phyloP scores from a whole-genome alignment of 2,329 filamentous ascomycete genomes.

The Stagonosporopsis chrysanthemi region DNA sequence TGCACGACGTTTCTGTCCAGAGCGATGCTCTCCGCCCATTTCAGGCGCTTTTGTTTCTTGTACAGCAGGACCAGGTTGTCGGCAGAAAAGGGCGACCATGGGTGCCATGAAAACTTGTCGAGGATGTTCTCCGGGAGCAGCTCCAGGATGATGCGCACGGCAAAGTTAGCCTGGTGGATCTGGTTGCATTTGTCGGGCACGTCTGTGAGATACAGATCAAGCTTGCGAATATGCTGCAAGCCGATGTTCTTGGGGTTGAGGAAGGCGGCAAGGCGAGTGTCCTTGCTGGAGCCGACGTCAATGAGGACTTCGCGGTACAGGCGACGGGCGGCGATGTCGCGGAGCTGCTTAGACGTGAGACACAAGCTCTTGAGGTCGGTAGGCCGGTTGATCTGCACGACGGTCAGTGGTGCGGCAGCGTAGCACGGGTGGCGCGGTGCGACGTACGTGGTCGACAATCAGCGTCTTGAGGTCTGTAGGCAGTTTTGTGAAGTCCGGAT shows the following conservation, averaged over 20 bases:
- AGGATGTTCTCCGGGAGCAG: slow-evolving; percentile 58
- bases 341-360: slow-evolving; percentile 56
- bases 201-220: slow-evolving; percentile 57
- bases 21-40: slow-evolving; percentile 58
- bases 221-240: slow-evolving; percentile 55
- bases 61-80: slow-evolving; percentile 59
- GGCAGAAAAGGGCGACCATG: slow-evolving; percentile 57
- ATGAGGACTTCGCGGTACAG: slow-evolving; percentile 58
- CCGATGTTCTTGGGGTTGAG: slow-evolving; percentile 58
- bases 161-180: slow-evolving; percentile 56
- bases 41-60: slow-evolving; percentile 58
- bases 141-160: slow-evolving; percentile 58
- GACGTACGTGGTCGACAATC: slow-evolving; percentile 49
- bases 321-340: slow-evolving; percentile 55
- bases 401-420: slow-evolving; percentile 5
- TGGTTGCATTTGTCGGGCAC: slow-evolving; percentile 55
- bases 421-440: background rate
- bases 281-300: slow-evolving; percentile 55
- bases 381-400: slow-evolving; percentile 52
- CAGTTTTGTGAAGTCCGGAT: slow-evolving; percentile 40
- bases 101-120: slow-evolving; percentile 60
- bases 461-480: slow-evolving; percentile 51
- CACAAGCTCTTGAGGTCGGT: slow-evolving; percentile 58
- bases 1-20: slow-evolving; percentile 53
- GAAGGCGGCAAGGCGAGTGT: slow-evolving; percentile 55